Evolutionary conservation across 2,329 filamentous ascomycete genomes (phyloP).

Genomic region (Neopestalotiopsis clavispora): DNA sequence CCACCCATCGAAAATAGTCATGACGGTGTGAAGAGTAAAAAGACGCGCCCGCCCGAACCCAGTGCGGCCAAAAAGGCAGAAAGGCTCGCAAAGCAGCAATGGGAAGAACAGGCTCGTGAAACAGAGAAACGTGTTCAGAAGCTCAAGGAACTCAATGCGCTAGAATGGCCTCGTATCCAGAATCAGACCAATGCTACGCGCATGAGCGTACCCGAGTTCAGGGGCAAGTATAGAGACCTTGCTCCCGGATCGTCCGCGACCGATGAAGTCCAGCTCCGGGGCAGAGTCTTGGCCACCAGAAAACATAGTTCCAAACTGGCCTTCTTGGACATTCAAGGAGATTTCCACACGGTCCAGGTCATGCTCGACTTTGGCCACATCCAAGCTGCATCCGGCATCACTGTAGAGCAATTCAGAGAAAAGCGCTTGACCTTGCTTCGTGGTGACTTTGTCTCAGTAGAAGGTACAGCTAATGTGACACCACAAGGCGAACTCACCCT

Average conservation of each 20-base stretch:
- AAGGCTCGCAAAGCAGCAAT: not conserved
- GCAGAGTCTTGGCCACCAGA: slow-evolving; percentile 35
- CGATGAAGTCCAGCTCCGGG: slow-evolving; percentile 37
- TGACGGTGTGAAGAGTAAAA: not conserved
- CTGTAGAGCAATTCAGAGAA: slow-evolving; percentile 55
- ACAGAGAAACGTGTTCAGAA: slow-evolving; percentile 51
- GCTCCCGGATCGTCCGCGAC: slow-evolving; percentile 22
- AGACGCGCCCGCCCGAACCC: not conserved
- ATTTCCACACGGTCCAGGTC: slow-evolving; percentile 74
- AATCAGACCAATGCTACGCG: slow-evolving; percentile 33
- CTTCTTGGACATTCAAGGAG: slow-evolving; percentile 81
- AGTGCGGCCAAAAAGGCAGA: not conserved
- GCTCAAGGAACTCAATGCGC: slow-evolving; percentile 51
- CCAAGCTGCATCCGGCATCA: slow-evolving; percentile 38
- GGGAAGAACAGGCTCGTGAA: slow-evolving; percentile 19
- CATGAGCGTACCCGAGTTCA: slow-evolving; percentile 44
- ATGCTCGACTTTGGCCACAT: slow-evolving; percentile 70
- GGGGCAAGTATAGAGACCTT: slow-evolving; percentile 36
- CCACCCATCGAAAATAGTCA: not conserved
- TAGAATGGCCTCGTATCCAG: slow-evolving; percentile 62
- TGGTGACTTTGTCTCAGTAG: slow-evolving; percentile 75
- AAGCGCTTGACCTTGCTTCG: slow-evolving; percentile 72
- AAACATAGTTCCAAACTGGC: slow-evolving; percentile 72
- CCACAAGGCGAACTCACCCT: slow-evolving; percentile 78
- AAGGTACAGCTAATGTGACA: slow-evolving; percentile 72